A percentile compares a stretch with the other conserved stretches of the same genome.
Evolutionary conservation across 352 stramenopile genomes (phyloP).

Genomic region (Globisporangium apiculatum): DNA sequence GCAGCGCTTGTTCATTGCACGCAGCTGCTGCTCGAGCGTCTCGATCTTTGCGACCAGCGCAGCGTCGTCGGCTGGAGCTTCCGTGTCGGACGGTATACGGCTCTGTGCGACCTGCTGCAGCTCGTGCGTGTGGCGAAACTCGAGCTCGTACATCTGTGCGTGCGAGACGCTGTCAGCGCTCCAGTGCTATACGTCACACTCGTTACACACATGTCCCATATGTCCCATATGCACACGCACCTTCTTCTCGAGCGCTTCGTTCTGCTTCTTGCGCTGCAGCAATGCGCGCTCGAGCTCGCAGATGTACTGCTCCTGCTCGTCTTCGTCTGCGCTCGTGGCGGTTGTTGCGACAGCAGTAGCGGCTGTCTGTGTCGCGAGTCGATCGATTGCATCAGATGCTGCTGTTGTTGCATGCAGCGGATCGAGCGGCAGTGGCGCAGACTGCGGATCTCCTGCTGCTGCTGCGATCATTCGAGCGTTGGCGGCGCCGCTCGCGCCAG

Average conservation of each 20-base stretch:
- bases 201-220: no score
- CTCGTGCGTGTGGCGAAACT: conserved; percentile 6
- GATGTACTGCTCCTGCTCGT: conserved; percentile 79
- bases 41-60: conserved; percentile 7
- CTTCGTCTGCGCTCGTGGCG: conserved; percentile 16
- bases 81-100: not conserved
- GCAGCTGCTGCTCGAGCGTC: conserved; percentile 14
- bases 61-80: not conserved
- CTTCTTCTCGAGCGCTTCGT: conserved; percentile 44
- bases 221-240: conserved; percentile 8
- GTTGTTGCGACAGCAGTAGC: no score
- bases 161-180: not conserved
- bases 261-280: conserved; percentile 71
- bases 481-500: not conserved
- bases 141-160: conserved; percentile 18
- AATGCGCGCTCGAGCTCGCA: conserved; percentile 64
- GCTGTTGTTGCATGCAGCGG: conserved; percentile 8
- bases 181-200: no score
- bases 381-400: not conserved
- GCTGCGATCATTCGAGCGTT: no score
- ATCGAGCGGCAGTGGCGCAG: conserved; percentile 8
- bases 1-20: conserved; percentile 9
- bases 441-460: not conserved
- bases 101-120: not conserved
- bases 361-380: not conserved